Base-by-base conservation (phyloP, 441 rosid genomes). In the Pelargonium citronellum region DNA sequence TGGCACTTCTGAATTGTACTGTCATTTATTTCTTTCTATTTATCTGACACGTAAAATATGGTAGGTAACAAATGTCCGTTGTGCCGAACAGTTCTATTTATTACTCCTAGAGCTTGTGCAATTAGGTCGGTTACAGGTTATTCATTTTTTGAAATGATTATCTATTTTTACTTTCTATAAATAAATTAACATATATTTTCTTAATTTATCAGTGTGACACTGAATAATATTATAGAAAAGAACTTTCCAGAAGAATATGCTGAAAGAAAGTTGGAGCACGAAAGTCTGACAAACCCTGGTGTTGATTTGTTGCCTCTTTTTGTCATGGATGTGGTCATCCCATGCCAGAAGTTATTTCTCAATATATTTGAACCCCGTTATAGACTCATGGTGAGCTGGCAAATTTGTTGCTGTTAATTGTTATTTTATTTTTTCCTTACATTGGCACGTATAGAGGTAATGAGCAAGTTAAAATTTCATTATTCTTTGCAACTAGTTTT, bases 361-460 rank as follows among this genome's bases (percentile, higher is more conserved):
- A 87, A 86, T 68, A 95, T 95, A 72, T 91, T 90, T 83, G 97
- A 95, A 83, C 99, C 99, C n/a, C 85, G 95, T 20, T 91, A 95
- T 73, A 85, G 97, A 76, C 87, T 95, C 51, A 91, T 95, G 99
- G 99, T 95, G 75, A 84, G 90, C 82, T 74, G 39, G 53, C 17
- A 15, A 41, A 2, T 27, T 20, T 69, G 46, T 58, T 17, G 13
- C 41, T 20, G 51, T 8, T 74, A 53, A 34, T 71, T n/a, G 47
- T 57, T 64, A 51, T 22, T 41, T 46, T 65, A 51, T 22, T 41
- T n/a, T 17, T 0, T 57, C 63, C 13, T 57, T 17, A 8, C 20
- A 24, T 19, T 57, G 19, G 19, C 63, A 17, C 30, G 10, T 57
- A 7, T 19, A 47, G 63, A 57, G 63, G 9, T 24, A 57, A 19